Evolutionary conservation across 805 yeast species (phyloP), one percentile per base, ranked within the genome.

Genomic region (Barnettozyma sucrosica): DNA sequence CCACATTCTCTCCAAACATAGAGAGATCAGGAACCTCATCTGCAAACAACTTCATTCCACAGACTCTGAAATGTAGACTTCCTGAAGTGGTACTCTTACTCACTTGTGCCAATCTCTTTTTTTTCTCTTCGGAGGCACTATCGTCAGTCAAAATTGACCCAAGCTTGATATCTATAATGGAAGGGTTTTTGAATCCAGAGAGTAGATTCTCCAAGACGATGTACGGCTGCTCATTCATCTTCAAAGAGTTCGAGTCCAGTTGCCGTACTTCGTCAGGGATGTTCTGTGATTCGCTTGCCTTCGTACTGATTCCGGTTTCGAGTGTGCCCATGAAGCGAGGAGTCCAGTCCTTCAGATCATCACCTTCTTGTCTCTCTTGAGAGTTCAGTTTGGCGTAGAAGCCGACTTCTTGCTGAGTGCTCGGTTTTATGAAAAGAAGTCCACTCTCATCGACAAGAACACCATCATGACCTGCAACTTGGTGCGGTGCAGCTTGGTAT

Each of bases 401-500:
- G n/a, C 77, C 81, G 25, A 85, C 64, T 64, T 92, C 99, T 54
- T 78, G 80, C 23, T 64, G 65, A 0, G 67, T 61, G 0, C 90
- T 71, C 0, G 83, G 81, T 64, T 93, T 92, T 47, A 87, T 77
- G 54, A 90, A 84, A 14, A 92, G 67, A 7, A 78, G 66, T 0
- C 89, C 95, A 36, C 76, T 77, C 7, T 64, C 74, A 52, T 80
- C 80, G 10, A 78, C 76, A 46, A 88, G 55, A 3, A 85, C 77
- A 0, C 96, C 98, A 6, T 74, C 86, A 59, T 92, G 99, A 6
- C 99, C 99, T 0, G 97, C 98, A 3, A 93, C 98, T 65, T 81
- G 85, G 59, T 85, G 87, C 47, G 63, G 53, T 1, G 55, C 53
- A 36, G 47, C 44, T 1, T 20, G 16, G 40, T 45, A 55, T 3